Base-by-base conservation (phyloP, 2,329 filamentous ascomycete species). In the Nectriaceae sp. region DNA sequence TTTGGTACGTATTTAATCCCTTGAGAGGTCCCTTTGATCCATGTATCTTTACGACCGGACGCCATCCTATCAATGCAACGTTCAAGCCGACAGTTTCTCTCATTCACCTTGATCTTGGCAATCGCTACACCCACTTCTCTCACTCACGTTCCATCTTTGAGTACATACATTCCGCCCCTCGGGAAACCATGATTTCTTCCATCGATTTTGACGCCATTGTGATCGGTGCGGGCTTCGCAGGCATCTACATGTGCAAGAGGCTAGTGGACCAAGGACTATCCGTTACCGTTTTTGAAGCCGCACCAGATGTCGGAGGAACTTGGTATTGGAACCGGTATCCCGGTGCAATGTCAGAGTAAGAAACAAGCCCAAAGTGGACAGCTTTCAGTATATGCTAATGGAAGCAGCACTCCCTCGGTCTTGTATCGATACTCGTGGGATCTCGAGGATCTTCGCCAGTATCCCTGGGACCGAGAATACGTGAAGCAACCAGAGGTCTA, bases 321-420 rank as follows among this genome's bases (percentile, higher is more conserved):
- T 53, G 50, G 47, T 50, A 47, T 21, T 53, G 47, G 50, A 53
- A 53, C 21, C 31, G 21, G 2, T 53, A 53, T 15, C 50, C 50
- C 2, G 50, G 50, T 11, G 50, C 50, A 10, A 53, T 53, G 50
- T n/a, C n/a, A n/a, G n/a, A n/a, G n/a, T n/a, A n/a, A n/a, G n/a
- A n/a, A n/a, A n/a, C n/a, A n/a, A n/a, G n/a, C n/a, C n/a, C n/a
- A n/a, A n/a, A n/a, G n/a, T n/a, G n/a, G n/a, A n/a, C n/a, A n/a
- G n/a, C n/a, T n/a, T n/a, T n/a, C n/a, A n/a, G n/a, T n/a, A n/a
- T n/a, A n/a, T n/a, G n/a, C n/a, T n/a, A n/a, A n/a, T n/a, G n/a
- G n/a, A n/a, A 53, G 47, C 35, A 47, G 50, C 11, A 53, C 50
- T 2, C 44, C 50, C 8, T 47, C 33, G 19, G 50, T 50, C 19